Evolutionary conservation across 2,329 filamentous ascomycete genomes (phyloP), one percentile per base, ranked within the genome.

Genomic region (Aspergillus terreus): DNA sequence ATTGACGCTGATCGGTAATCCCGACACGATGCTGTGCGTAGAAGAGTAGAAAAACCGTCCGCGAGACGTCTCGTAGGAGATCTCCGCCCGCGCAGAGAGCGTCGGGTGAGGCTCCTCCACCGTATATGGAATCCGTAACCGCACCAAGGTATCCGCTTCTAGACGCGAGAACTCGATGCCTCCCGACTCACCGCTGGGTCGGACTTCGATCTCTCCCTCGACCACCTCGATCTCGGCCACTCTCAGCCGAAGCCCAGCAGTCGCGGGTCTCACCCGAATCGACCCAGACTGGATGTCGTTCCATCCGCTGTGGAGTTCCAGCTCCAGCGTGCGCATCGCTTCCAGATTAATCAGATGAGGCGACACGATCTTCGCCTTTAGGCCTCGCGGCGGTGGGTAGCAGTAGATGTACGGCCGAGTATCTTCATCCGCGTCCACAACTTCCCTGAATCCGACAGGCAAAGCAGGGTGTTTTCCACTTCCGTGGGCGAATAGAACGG

Each of bases 1-100:
- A 58, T 97, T 97, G 56, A 99, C 94, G 3, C 92, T 92, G 3
- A 99, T 78, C 0, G 90, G 89, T 4, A 99, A 77, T 1, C 87
- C 81, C 1, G 94, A 86, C 2, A 85, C 81, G 17, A 95, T 78
- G 3, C 78, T 82, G 17, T 82, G 80, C 6, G 79, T 78, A 14
- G 80, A 82, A 14, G 83, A 80, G 65, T 86, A 87, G 49, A 79
- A 77, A 57, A 90, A 88, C 6, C 75, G 77, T 2, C 85, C 87
- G 2, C 82, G 73, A 0, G 83, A 76, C 0, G 88, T 92, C 2
- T 80, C 80, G 64, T 94, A 95, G 0, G 76, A 78, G 9, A 91
- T 78, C 57, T 96, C 92, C n/a, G 92, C 72, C 55, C 85, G 86
- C 50, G 92, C 78, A 0, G 84, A 81, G 1, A 96, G 81, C 33